Conservation (phyloP, 345 rosid genomes). For the Capsella bursapastoris region DNA sequence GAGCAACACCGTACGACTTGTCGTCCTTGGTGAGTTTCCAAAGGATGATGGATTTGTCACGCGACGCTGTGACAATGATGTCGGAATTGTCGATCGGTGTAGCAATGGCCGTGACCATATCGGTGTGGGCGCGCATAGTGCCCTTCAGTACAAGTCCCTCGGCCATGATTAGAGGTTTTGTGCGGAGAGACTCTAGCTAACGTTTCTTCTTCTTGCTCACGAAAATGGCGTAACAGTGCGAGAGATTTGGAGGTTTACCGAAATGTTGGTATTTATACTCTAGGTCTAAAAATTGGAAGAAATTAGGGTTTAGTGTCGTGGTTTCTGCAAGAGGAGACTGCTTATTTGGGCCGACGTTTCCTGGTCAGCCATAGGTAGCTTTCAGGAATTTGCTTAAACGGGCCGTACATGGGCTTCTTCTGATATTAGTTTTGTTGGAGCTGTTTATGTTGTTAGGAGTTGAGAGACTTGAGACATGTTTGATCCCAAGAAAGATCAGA, state of each 20-base stretch:
- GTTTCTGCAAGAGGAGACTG: constrained; percentile 17
- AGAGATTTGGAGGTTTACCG: neutral
- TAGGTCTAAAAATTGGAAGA: constrained; percentile 8
- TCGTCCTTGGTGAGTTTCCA: constrained; percentile 94
- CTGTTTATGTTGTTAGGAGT: neutral
- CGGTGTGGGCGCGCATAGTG: constrained; percentile 95
- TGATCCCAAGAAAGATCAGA: neutral
- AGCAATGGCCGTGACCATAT: constrained; percentile 94
- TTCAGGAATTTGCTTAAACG: neutral
- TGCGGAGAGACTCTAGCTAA: neutral
- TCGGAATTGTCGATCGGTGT: constrained; percentile 88
- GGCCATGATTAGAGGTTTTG: constrained; percentile 51
- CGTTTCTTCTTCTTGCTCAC: constrained; percentile 25
- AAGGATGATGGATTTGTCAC: constrained; percentile 93
- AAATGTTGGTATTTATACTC: constrained; percentile 17
- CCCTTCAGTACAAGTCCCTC: constrained; percentile 79
- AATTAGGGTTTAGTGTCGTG: constrained; percentile 32
- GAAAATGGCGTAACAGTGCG: constrained; percentile 31
- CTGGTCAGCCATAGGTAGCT: neutral
- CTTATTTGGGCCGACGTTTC: constrained; percentile 17
- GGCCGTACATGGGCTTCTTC: constrained; percentile 25
- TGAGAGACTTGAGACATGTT: neutral
- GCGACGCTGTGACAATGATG: constrained; percentile 88
- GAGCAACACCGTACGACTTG: constrained; percentile 75
- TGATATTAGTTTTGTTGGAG: neutral